Evolutionary conservation across 139 green algal species (phyloP), one percentile per base, ranked within the genome.

Genomic region (Mesotaenium endlicherianum): DNA sequence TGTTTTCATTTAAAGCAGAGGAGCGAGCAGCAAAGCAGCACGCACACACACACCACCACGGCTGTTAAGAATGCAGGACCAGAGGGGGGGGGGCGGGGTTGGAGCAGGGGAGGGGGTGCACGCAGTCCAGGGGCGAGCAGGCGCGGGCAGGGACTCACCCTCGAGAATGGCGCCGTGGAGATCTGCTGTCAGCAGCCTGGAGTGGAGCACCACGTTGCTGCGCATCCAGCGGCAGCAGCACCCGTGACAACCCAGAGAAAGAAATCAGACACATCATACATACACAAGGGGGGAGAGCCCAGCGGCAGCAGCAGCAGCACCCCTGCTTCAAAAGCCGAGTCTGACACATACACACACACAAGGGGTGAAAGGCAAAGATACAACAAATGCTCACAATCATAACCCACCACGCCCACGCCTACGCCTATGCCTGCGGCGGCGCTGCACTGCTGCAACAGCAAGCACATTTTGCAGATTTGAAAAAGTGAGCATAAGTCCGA

Each of bases 121-220:
- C 40, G 16, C 11, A 75, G 34, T 14, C 11, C 11, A 75, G 40
- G 40, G 40, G 16, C 11, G 16, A 16, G 40, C 11, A 43, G 11
- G 17, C 14, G 14, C 30, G 39, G 11, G 16, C 45, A 3, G 42
- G 49, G 49, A 78, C 70, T 20, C 4, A 78, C 70, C 70, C n/a
- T n/a, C 36, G 30, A 78, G 4, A 53, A 59, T 78, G 14, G 70
- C 14, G 5, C 70, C 70, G 40, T 78, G 70, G 11, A 78, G 70
- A 53, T 78, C 70, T 6, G 70, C 70, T 44, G 38, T 55, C 4
- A 59, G 40, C 5, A 78, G 34, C 16, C 70, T 67, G 5, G 34
- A 4, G 5, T 38, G 11, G 31, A 78, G 70, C 4, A 78, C 38
- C 34, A 49, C 45, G 31, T 55, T 5, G 36, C 70, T 78, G 70